Conservation (phyloP, 305 asterid genomes). For the Solanum aculeatissimum region DNA sequence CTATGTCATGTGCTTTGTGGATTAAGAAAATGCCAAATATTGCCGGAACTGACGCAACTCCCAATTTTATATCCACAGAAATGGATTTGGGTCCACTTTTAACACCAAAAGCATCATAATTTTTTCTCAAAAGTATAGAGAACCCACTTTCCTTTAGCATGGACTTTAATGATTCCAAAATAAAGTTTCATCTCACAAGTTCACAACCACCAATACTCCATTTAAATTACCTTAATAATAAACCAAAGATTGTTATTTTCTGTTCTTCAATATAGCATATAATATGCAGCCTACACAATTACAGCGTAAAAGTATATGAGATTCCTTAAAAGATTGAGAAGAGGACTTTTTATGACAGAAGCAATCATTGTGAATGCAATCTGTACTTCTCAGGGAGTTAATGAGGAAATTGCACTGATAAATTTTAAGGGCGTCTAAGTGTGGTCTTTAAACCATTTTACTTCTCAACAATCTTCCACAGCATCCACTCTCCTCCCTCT, state of each 20-base stretch:
- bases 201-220: neutral
- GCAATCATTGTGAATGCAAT: neutral
- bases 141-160: neutral
- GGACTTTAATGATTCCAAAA: neutral
- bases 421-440: neutral
- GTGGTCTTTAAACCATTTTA: neutral
- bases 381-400: neutral
- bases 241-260: neutral
- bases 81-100: neutral
- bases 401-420: neutral
- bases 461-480: neutral
- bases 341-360: neutral
- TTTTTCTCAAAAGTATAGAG: neutral
- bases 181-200: neutral
- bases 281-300: neutral
- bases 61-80: neutral
- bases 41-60: neutral
- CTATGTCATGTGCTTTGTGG: neutral
- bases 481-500: neutral
- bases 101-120: neutral
- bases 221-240: neutral
- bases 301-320: neutral
- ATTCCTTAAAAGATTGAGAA: neutral
- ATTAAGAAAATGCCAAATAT: neutral
- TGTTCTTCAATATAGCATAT: neutral